Evolutionary conservation across 1,284 basidiomycete genomes (phyloP).

Genomic region (Moesziomyces aphidis): DNA sequence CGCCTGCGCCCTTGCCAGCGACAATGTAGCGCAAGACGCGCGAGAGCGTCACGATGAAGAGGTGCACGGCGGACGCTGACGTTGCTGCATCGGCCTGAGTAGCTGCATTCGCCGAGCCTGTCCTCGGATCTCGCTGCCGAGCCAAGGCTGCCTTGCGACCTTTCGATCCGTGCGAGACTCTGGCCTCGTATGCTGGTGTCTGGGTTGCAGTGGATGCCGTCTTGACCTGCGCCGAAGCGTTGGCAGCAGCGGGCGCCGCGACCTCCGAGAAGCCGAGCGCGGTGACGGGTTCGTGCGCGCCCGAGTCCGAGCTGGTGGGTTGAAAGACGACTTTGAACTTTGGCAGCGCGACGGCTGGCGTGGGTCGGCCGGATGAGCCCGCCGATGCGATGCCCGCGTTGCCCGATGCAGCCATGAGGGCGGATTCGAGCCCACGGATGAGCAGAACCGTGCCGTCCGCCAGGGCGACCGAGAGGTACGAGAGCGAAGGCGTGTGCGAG

Average conservation of each 20-base stretch:
- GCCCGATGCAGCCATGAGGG: constrained; percentile 72
- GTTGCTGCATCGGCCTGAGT: constrained; percentile 8
- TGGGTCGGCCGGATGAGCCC: constrained; percentile 10
- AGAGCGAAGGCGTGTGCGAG: constrained; percentile 81
- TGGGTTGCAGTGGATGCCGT: neutral
- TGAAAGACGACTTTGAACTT: constrained; percentile 67
- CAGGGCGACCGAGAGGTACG: constrained; percentile 88
- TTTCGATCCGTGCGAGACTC: constrained; percentile 31
- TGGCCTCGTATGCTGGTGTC: constrained; percentile 27
- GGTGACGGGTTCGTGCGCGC: constrained; percentile 83
- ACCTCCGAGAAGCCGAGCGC: constrained; percentile 85
- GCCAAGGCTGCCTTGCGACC: constrained; percentile 38
- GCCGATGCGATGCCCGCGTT: constrained; percentile 33
- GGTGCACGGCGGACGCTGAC: constrained; percentile 71
- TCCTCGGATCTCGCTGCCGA: constrained; percentile 22
- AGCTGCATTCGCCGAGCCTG: neutral
- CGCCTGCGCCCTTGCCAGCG: constrained; percentile 78
- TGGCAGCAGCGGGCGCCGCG: neutral
- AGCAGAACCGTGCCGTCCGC: constrained; percentile 94
- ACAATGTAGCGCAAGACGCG: constrained; percentile 82
- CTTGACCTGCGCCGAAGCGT: constrained; percentile 1
- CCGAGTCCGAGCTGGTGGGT: constrained; percentile 25
- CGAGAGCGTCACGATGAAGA: constrained; percentile 90
- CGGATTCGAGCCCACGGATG: constrained; percentile 90
- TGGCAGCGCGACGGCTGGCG: constrained; percentile 53